phyloP scores from a whole-genome alignment of 2,329 filamentous ascomycete genomes.

The Paracoccidioides brasiliensis region DNA sequence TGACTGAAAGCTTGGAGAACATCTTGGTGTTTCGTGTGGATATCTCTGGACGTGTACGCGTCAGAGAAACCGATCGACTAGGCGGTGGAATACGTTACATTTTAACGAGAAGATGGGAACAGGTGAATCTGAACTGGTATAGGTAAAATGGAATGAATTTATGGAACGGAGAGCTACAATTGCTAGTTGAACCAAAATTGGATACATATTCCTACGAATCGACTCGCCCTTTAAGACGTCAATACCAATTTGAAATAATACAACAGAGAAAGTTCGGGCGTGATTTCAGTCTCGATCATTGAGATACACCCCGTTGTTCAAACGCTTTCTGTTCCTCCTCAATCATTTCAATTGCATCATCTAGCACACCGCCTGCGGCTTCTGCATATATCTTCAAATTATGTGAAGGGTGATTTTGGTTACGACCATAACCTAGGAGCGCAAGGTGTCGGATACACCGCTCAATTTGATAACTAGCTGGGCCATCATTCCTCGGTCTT shows the following conservation, averaged over 20 bases:
- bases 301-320: conserved; percentile 14
- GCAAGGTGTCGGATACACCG: conserved; percentile 28
- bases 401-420: conserved; percentile 22
- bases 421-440: conserved; percentile 29
- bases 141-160: too few species aligned
- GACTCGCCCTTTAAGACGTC: too few species aligned
- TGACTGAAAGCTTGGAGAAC: too few species aligned
- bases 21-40: too few species aligned
- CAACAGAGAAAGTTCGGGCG: background rate
- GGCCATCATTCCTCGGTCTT: background rate
- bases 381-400: conserved; percentile 34
- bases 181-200: too few species aligned
- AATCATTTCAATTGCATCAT: conserved; percentile 38
- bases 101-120: too few species aligned
- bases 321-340: conserved; percentile 36
- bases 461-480: conserved; percentile 15
- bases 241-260: background rate
- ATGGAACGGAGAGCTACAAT: too few species aligned
- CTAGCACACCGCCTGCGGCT: conserved; percentile 30
- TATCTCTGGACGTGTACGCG: too few species aligned
- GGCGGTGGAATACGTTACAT: too few species aligned
- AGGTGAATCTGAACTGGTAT: too few species aligned
- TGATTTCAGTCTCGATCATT: conserved; percentile 1
- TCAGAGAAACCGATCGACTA: too few species aligned
- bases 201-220: too few species aligned